Conservation (phyloP, 768 basidiomycete genomes). For the Mycena kentingensis region DNA sequence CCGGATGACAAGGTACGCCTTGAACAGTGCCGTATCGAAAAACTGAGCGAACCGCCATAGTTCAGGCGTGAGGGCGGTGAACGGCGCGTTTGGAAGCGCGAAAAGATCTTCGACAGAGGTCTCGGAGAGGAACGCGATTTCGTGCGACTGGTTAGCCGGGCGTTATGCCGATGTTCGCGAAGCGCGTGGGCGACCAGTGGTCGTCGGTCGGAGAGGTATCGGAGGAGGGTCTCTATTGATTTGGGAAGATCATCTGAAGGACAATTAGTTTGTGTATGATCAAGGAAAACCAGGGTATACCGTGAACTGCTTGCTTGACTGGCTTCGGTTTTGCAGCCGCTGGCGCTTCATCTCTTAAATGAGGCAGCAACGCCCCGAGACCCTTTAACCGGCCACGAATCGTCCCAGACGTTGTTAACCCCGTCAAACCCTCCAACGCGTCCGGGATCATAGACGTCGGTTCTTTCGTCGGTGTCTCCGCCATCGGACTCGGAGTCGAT, state of each 20-base stretch:
- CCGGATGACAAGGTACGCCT: conserved; percentile 81
- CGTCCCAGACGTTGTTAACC: conserved; percentile 38
- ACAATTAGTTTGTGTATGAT: not conserved
- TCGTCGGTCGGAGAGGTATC: conserved; percentile 87
- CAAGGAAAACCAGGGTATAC: conserved; percentile 22
- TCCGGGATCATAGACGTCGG: conserved; percentile 29
- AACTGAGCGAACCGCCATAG: conserved; percentile 89
- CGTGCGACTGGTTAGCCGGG: conserved; percentile 67
- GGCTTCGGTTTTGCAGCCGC: conserved; percentile 32
- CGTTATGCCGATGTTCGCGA: conserved; percentile 68
- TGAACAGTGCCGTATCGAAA: conserved; percentile 93
- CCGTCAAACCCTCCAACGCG: conserved; percentile 34
- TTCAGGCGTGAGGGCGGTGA: conserved; percentile 74
- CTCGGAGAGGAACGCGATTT: conserved; percentile 70
- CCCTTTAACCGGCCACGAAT: conserved; percentile 56
- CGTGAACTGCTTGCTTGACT: conserved; percentile 36
- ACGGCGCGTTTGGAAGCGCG: conserved; percentile 71
- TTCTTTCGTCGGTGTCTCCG: conserved; percentile 17
- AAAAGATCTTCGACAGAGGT: conserved; percentile 76
- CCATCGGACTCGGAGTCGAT: conserved; percentile 27
- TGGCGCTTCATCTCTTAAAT: conserved; percentile 63
- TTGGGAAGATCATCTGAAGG: conserved; percentile 58
- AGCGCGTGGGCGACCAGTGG: conserved; percentile 81
- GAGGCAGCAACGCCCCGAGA: conserved; percentile 53
- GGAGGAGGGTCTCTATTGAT: conserved; percentile 85